These are phyloP conservation scores for Colletotrichum neosansevieriae DNA, from an alignment of 2,329 filamentous ascomycete genomes.

Conservation along the genomic window DNA sequence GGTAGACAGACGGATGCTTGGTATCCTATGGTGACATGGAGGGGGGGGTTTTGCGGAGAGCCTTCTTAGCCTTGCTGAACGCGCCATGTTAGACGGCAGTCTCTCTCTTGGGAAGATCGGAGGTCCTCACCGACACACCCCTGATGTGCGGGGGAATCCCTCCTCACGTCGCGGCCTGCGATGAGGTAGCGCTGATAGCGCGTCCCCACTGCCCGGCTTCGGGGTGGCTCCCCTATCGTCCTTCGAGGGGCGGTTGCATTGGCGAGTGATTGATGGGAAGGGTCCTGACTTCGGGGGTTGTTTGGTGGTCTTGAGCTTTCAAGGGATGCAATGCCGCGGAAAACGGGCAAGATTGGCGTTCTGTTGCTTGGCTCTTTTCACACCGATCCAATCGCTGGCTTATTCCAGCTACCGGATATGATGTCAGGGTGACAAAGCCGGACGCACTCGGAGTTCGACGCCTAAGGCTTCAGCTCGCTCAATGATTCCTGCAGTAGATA, in stretches of 20 bases:
- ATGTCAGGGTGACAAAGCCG: no score
- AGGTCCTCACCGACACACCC: slow-evolving; percentile 41
- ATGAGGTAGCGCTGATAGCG: slow-evolving; percentile 28
- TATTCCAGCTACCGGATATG: background rate
- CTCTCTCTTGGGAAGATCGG: slow-evolving; percentile 25
- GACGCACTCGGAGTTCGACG: background rate
- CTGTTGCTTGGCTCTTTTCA: background rate
- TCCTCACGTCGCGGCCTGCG: background rate
- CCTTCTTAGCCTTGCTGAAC: background rate
- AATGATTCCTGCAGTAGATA: background rate
- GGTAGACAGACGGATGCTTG: slow-evolving; percentile 10
- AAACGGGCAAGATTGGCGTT: background rate
- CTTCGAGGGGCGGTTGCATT: slow-evolving; percentile 4
- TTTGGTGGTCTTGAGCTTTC: background rate
- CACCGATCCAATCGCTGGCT: background rate
- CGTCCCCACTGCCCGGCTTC: slow-evolving; percentile 29
- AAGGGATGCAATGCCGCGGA: background rate
- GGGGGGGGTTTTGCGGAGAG: slow-evolving; percentile 2
- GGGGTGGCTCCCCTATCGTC: slow-evolving; percentile 33
- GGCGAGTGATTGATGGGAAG: background rate
- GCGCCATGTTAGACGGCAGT: background rate
- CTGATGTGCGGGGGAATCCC: slow-evolving; percentile 33
- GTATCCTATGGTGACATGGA: slow-evolving; percentile 20
- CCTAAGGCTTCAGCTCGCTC: background rate
- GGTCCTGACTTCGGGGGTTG: background rate